phyloP scores from a whole-genome alignment of 2,329 filamentous ascomycete species.

The Tolypocladium endophyticum region DNA sequence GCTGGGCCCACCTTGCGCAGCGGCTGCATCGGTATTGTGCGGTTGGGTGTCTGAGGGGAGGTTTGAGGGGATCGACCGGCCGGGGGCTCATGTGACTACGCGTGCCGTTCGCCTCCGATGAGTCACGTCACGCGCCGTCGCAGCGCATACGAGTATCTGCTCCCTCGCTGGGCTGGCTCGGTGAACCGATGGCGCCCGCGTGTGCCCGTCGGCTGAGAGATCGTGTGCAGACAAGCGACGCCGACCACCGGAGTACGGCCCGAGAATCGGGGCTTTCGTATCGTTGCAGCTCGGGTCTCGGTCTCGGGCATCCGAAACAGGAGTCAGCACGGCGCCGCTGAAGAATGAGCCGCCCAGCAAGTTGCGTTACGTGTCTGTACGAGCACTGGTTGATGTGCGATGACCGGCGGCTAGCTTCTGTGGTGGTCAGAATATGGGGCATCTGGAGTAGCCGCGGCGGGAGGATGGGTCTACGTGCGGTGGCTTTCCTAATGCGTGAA shows the following conservation, averaged over 20 bases:
- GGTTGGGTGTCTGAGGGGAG: background rate
- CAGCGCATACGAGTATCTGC: background rate
- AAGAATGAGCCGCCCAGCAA: too few species aligned
- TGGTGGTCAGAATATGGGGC: background rate
- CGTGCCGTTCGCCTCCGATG: slow-evolving; percentile 16
- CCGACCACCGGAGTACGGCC: background rate
- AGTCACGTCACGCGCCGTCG: slow-evolving; percentile 10
- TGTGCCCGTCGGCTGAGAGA: background rate
- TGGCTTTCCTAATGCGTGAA: background rate
- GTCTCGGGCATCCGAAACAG: background rate
- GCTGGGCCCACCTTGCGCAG: background rate
- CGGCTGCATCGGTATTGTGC: too few species aligned
- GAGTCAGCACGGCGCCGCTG: too few species aligned
- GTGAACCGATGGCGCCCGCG: background rate
- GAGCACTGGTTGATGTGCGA: background rate
- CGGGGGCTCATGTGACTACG: slow-evolving; percentile 16
- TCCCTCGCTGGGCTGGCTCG: background rate
- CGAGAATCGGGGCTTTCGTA: background rate
- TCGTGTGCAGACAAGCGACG: too few species aligned
- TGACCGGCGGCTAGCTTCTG: background rate
- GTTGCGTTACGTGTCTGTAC: too few species aligned
- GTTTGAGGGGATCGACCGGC: background rate
- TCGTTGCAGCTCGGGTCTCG: background rate
- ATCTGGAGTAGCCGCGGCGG: background rate
- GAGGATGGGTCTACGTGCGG: background rate